These are phyloP conservation scores for Xylaria longipes DNA, from an alignment of 495 filamentous ascomycete species.

Conservation along the genomic window DNA sequence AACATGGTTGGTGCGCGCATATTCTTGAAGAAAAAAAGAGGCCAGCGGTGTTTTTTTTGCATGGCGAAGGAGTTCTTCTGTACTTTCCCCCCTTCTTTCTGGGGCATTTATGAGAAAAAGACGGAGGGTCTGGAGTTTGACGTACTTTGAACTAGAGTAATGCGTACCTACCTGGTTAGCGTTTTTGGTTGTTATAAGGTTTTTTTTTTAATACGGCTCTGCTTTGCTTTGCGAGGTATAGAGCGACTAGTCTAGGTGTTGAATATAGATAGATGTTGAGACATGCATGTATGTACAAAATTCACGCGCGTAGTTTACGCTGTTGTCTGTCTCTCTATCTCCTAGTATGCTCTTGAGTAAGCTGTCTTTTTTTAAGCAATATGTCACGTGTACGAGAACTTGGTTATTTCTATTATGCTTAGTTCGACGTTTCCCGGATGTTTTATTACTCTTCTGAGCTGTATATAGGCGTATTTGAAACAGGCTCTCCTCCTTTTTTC, in stretches of 20 bases:
- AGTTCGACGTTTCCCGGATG: neutral
- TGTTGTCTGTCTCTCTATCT: neutral
- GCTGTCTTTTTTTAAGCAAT: neutral
- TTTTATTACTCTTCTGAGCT: neutral
- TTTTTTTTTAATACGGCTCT: neutral
- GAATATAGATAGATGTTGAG: constrained; percentile 1
- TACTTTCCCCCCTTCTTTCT: neutral
- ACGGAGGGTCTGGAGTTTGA: neutral
- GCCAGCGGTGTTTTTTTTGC: neutral
- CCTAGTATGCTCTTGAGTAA: neutral
- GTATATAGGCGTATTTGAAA: neutral
- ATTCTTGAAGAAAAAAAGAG: neutral
- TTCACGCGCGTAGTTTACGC: neutral
- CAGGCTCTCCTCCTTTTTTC: neutral
- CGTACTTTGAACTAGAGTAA: neutral
- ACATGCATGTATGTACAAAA: neutral
- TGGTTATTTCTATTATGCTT: neutral
- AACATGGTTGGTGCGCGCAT: neutral
- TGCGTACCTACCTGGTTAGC: neutral
- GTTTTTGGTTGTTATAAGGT: neutral
- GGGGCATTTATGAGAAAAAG: neutral
- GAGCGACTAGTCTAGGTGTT: neutral
- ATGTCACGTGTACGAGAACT: neutral
- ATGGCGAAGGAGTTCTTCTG: constrained; percentile 12
- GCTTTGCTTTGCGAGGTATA: neutral